Evolutionary conservation across 164 flowering plant species (phyloP).

Genomic region (Piper betle): DNA sequence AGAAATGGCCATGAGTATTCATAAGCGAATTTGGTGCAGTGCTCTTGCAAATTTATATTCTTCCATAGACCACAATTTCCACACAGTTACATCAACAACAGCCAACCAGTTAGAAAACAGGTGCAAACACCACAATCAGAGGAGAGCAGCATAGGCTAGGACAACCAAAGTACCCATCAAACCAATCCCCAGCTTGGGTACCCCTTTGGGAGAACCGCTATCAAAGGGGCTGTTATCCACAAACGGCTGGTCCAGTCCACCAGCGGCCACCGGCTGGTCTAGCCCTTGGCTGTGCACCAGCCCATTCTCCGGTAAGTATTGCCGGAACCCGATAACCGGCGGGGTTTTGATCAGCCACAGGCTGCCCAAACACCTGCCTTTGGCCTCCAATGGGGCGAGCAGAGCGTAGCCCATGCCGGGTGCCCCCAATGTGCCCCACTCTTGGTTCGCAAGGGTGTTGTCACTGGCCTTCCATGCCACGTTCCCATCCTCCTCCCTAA

Average conservation of each 20-base stretch:
- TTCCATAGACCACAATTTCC: too few relatives aligned
- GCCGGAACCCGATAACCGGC: neutral
- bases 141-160: neutral
- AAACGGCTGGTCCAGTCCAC: constrained; percentile 20
- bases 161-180: constrained; percentile 12
- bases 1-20: too few relatives aligned
- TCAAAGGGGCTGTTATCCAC: constrained; percentile 27
- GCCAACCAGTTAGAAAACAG: too few relatives aligned
- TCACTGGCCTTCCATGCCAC: constrained; percentile 31
- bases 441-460: constrained; percentile 18
- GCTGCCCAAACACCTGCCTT: constrained; percentile 18
- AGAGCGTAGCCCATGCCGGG: constrained; percentile 20
- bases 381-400: constrained; percentile 17
- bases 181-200: neutral
- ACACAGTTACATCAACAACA: too few relatives aligned
- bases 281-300: neutral
- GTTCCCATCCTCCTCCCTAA: constrained; percentile 24
- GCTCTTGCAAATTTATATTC: too few relatives aligned
- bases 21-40: too few relatives aligned
- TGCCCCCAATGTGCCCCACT: constrained; percentile 27
- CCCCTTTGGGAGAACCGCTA: constrained; percentile 14
- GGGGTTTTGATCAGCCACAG: constrained; percentile 1
- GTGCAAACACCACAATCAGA: too few relatives aligned
- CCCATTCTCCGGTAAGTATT: constrained; percentile 2
- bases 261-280: constrained; percentile 12